These are phyloP conservation scores for Phanerochaete sordida DNA, from an alignment of 768 basidiomycete species.

Conservation along the genomic window DNA sequence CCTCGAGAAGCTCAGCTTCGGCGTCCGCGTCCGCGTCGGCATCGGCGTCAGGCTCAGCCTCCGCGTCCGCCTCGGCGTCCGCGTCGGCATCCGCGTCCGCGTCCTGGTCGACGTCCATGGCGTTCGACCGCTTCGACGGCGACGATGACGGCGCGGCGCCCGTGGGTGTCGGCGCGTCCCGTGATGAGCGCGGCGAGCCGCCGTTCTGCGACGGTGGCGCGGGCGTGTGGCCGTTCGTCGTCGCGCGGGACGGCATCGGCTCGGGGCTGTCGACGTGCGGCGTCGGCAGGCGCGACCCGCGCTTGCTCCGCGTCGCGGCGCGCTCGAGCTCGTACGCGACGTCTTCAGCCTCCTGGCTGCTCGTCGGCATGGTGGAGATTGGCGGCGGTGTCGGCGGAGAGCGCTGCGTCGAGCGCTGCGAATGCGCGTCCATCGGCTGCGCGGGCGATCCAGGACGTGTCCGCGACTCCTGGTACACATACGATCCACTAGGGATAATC, in stretches of 20 bases:
- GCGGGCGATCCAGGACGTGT: constrained; percentile 14
- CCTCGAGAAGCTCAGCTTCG: constrained; percentile 33
- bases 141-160: constrained; percentile 8
- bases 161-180: not conserved
- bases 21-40: constrained; percentile 29
- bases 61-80: constrained; percentile 34
- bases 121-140: not conserved
- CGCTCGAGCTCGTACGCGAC: constrained; percentile 11
- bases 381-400: constrained; percentile 21
- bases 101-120: constrained; percentile 29
- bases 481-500: constrained; percentile 10
- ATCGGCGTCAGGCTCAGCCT: constrained; percentile 26
- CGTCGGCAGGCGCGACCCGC: constrained; percentile 7
- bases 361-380: constrained; percentile 22
- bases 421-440: not conserved
- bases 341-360: constrained; percentile 22
- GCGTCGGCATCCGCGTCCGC: constrained; percentile 35
- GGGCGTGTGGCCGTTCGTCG: not conserved
- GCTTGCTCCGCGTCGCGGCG: not conserved
- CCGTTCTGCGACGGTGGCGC: not conserved
- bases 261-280: constrained; percentile 13
- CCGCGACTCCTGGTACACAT: constrained; percentile 14
- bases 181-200: not conserved
- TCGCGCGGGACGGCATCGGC: not conserved
- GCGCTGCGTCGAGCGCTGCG: constrained; percentile 3